Base-by-base conservation (phyloP, 495 filamentous ascomycete species). In the Pyrenopolyporus hunteri region DNA sequence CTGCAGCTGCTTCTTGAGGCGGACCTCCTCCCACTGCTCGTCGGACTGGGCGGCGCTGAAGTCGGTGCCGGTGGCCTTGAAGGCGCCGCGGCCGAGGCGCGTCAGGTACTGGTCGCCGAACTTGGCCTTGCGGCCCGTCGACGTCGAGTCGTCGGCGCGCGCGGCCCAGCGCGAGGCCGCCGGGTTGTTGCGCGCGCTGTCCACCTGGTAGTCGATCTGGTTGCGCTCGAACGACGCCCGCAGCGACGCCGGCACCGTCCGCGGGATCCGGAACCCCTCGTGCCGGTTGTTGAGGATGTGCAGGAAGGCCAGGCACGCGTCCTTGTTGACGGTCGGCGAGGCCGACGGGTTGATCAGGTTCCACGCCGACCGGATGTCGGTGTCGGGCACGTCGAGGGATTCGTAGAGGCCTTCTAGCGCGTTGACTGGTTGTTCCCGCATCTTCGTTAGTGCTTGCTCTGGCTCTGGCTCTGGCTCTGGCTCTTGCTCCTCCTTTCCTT, bases 31-130 rank as follows among this genome's bases (percentile, higher is more conserved):
- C 94, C 94, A 97, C 60, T 96, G 92, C 50, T 85, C 83, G 63
- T 92, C 89, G 59, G 86, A 84, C 48, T 90, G 87, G 6, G 87
- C 87, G 9, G 66, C 64, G 51, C 80, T 83, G 75, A 97, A 97
- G 74, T 98, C 92, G 1, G 95, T 98, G 44, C 84, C 94, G 16
- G 79, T 79, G 9, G 83, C 82, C 70, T 92, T 89, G 63, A 91
- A 91, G 23, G 89, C 90, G 46, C 91, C 83, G 48, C 79, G 74
- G 14, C 94, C 94, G 31, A 98, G 78, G 22, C 94, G 88, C 60
- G 87, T 90, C 39, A 98, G 86, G 76, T 98, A 98, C 35, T 94
- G 90, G 73, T 98, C 93, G 47, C 94, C 94, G 73, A 98, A 98
- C 73, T 93, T 96, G 62, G 92, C 87, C 74, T 98, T 98, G 64